Evolutionary conservation across 108 stramenopile genomes (phyloP), one percentile per base, ranked within the genome.

Genomic region (Poteriospumella lacustris): DNA sequence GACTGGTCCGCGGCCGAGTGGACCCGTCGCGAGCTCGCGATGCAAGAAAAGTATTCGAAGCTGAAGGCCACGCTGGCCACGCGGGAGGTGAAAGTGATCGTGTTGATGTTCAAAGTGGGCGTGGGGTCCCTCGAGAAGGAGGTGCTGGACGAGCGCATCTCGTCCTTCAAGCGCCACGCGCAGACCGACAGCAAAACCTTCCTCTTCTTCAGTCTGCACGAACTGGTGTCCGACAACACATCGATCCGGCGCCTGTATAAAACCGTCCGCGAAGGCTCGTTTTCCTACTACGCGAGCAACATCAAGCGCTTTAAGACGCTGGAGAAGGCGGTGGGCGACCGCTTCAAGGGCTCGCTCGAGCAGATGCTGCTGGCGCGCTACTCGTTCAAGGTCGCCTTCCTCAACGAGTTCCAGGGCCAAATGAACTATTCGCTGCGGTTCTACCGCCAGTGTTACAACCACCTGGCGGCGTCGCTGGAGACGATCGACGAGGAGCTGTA

Each of bases 1-100:
- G 70, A 73, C 33, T 73, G 70, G 70, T 3, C 5, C 15, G 36
- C 12, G 40, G 42, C 3, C 31, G 70, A 73, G 41, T 73, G 5
- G 12, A 39, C 3, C n/a, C 70, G 70, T 5, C 36, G 41, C 9
- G 70, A 73, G 36, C 9, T 26, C 42, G 5, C 40, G 12, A 12
- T 56, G 28, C 36, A 12, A 15, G 70, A 73, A 24, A 5, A 19
- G 5, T 56, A 29, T 26, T 33, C 38, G 38, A 5, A 38, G 42
- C 70, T 73, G 5, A 3, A 24, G 3, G 15, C 12, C 5, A 3
- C 41, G 26, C 70, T 73, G 15, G n/a, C 12, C 5, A 39, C 12
- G 3, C 36, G 70, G 31, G 70, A 73, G 26, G 42, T 73, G 12
- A 73, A 73, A 56, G 41, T 73, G 9, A 42, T 73, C 24, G 44